phyloP scores from a whole-genome alignment of 805 yeast species.

The Barnettozyma salicaria region DNA sequence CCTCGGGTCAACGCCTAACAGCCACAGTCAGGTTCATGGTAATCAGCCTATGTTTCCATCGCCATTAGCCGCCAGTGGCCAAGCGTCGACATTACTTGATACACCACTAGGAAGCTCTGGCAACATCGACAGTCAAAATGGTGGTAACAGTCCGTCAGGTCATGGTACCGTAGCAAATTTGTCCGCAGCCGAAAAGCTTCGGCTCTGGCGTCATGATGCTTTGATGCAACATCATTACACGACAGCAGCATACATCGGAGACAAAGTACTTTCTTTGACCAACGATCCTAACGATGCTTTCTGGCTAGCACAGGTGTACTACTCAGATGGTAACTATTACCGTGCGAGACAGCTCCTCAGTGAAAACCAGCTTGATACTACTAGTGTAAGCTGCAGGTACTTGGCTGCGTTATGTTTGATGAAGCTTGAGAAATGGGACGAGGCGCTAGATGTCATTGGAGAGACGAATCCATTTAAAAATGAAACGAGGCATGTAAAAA shows the following conservation, averaged over 20 bases:
- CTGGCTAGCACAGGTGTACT: slow-evolving; percentile 91
- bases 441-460: slow-evolving; percentile 80
- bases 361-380: slow-evolving; percentile 45
- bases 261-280: slow-evolving; percentile 79
- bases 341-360: slow-evolving; percentile 71
- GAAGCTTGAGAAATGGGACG: slow-evolving; percentile 75
- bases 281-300: slow-evolving; percentile 90
- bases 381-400: slow-evolving; percentile 72
- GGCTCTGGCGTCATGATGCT: slow-evolving; percentile 94
- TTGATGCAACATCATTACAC: slow-evolving; percentile 83
- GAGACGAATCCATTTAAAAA: slow-evolving; percentile 68
- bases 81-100: too few relatives aligned
- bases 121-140: too few relatives aligned
- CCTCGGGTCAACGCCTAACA: slow-evolving; percentile 43
- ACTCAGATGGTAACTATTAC: slow-evolving; percentile 65
- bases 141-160: too few relatives aligned
- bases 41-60: slow-evolving; percentile 33
- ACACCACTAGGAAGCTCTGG: slow-evolving; percentile 6
- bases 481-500: slow-evolving; percentile 32
- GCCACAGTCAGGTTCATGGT: too few relatives aligned
- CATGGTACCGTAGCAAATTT: slow-evolving; percentile 9
- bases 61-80: slow-evolving; percentile 21
- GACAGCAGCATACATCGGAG: slow-evolving; percentile 89
- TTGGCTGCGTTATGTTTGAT: slow-evolving; percentile 70
- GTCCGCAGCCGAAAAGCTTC: slow-evolving; percentile 76